phyloP scores from a whole-genome alignment of 768 basidiomycete species.

The Tylopilus rubrobrunneus region DNA sequence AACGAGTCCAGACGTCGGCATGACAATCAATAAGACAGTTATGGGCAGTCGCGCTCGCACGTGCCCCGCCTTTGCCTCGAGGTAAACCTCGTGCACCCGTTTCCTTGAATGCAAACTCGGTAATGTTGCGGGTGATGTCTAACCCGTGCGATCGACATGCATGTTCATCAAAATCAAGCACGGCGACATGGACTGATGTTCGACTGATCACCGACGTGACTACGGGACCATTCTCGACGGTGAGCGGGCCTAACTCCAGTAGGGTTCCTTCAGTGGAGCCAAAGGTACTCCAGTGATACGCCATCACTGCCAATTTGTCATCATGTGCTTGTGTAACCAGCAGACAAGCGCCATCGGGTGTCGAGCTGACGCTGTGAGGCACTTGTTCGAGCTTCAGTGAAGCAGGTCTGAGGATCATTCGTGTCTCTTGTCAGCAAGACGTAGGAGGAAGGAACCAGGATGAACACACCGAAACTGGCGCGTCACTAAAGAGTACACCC shows the following conservation, averaged over 20 bases:
- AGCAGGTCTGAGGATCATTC: constrained; percentile 36
- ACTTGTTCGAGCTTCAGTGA: constrained; percentile 35
- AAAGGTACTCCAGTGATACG: constrained; percentile 56
- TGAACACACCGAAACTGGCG: constrained; percentile 30
- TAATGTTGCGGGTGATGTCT: constrained; percentile 51
- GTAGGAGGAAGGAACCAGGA: neutral
- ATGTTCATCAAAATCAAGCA: constrained; percentile 32
- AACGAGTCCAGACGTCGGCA: constrained; percentile 56
- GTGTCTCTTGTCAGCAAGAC: neutral
- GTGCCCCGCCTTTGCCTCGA: neutral
- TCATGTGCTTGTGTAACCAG: constrained; percentile 29
- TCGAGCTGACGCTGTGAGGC: constrained; percentile 34
- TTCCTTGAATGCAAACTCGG: constrained; percentile 54
- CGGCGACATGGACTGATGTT: constrained; percentile 40
- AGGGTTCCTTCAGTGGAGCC: constrained; percentile 46
- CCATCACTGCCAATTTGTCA: constrained; percentile 24
- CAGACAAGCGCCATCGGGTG: constrained; percentile 55
- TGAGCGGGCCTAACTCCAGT: constrained; percentile 31
- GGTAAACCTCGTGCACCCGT: constrained; percentile 26
- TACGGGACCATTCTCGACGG: constrained; percentile 17
- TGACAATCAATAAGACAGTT: constrained; percentile 57
- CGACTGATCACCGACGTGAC: constrained; percentile 47
- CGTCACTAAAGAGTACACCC: constrained; percentile 51
- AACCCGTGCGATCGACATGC: constrained; percentile 42
- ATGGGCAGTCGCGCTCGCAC: constrained; percentile 29